Evolutionary conservation across 495 filamentous ascomycete genomes (phyloP).

Genomic region (Penicilliopsis zonata): DNA sequence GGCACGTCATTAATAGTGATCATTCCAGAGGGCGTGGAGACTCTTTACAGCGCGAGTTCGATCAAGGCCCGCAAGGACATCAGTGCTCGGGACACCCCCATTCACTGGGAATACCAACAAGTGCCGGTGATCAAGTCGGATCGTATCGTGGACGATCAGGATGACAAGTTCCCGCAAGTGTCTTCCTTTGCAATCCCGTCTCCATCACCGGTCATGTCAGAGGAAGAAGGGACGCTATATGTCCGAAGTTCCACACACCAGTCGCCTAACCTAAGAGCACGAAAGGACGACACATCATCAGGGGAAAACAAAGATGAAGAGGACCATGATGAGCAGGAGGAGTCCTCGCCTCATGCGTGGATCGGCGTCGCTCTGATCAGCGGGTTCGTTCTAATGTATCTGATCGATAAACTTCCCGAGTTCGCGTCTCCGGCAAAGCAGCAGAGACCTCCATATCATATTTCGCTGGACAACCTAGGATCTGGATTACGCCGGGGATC

Average conservation of each 20-base stretch:
- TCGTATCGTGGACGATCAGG: slow-evolving; percentile 3
- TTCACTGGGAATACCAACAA: slow-evolving; percentile 21
- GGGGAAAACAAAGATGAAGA: slow-evolving; percentile 24
- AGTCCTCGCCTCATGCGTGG: slow-evolving; percentile 51
- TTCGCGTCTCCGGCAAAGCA: slow-evolving; percentile 46
- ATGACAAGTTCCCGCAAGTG: background rate
- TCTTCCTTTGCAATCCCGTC: background rate
- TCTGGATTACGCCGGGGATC: slow-evolving; percentile 40
- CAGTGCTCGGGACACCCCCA: slow-evolving; percentile 13
- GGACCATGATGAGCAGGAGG: slow-evolving; percentile 14
- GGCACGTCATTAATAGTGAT: slow-evolving; percentile 94
- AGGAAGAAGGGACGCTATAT: slow-evolving; percentile 6
- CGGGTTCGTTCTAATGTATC: slow-evolving; percentile 94
- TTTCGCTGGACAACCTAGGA: slow-evolving; percentile 68
- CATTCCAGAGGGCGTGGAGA: slow-evolving; percentile 93
- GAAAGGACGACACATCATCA: slow-evolving; percentile 21
- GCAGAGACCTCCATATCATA: slow-evolving; percentile 50
- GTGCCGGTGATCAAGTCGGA: slow-evolving; percentile 10
- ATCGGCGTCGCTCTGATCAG: slow-evolving; percentile 78
- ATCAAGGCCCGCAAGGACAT: slow-evolving; percentile 17
- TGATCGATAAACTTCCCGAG: slow-evolving; percentile 79
- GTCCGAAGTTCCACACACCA: slow-evolving; percentile 3
- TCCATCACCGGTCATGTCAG: background rate
- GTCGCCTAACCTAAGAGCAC: slow-evolving; percentile 5
- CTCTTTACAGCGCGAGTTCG: slow-evolving; percentile 56